Conservation (phyloP, 1,139 yeast species). For the Suhomyces atakaporum region DNA sequence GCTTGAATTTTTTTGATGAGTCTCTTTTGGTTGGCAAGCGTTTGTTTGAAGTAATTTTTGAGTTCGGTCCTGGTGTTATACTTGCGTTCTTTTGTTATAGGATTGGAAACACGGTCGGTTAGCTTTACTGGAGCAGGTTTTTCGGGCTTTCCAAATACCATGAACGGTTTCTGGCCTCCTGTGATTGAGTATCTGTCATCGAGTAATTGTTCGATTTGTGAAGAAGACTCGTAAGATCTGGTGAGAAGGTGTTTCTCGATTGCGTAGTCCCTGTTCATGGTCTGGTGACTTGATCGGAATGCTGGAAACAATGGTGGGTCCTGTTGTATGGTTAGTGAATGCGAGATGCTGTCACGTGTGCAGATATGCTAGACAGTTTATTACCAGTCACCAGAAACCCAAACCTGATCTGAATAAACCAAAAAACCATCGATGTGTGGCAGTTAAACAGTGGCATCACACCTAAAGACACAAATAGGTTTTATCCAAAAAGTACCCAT, state of each 20-base stretch:
- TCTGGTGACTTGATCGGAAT: neutral
- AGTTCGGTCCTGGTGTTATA: conserved; percentile 47
- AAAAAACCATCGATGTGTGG: too few species aligned
- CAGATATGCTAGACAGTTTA: too few species aligned
- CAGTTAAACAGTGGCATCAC: too few species aligned
- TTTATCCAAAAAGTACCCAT: too few species aligned
- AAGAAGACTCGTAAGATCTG: conserved; percentile 47
- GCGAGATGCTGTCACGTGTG: too few species aligned
- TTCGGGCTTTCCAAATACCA: conserved; percentile 13
- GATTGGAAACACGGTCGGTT: conserved; percentile 6
- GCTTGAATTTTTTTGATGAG: conserved; percentile 36
- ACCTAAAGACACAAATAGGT: too few species aligned
- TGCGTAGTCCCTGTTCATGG: conserved; percentile 38
- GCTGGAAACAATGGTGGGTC: too few species aligned
- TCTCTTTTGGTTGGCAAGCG: conserved; percentile 40
- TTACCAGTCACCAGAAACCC: too few species aligned
- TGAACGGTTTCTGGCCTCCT: conserved; percentile 60
- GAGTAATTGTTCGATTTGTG: conserved; percentile 50
- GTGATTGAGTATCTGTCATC: conserved; percentile 55
- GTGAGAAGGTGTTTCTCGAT: conserved; percentile 58
- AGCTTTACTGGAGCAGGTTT: conserved; percentile 11
- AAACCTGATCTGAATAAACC: too few species aligned
- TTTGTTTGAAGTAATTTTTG: conserved; percentile 41
- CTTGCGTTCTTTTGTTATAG: conserved; percentile 22
- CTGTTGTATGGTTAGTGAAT: too few species aligned